Base-by-base conservation (phyloP, 768 basidiomycete species). In the Suillus spraguei region DNA sequence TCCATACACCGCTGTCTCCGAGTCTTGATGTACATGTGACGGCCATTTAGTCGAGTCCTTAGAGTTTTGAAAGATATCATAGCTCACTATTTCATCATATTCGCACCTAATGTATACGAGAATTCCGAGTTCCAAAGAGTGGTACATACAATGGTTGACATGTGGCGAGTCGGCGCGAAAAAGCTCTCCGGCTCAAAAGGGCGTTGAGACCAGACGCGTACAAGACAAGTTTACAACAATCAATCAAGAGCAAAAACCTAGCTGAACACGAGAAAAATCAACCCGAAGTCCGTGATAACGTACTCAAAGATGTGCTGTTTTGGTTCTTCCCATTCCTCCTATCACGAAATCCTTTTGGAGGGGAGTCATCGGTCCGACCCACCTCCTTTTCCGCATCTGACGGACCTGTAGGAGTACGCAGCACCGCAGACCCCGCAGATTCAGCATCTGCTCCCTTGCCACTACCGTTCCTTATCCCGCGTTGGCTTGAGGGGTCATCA, bases 331-430 rank as follows among this genome's bases (percentile, higher is more conserved):
- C 69, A 28, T 66, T 44, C 32, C 65, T 67, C 35, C 71, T 62
- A 58, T 68, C 73, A 28, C 70, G 64, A 62, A 74, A 78, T 16
- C 77, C 77, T 62, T 63, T 75, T 14, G 60, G 65, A 35, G 68
- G 65, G 35, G 53, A 54, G 39, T 24, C 64, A 32, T 58, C 61
- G 3, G 67, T 62, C 39, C 63, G 63, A 5, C 52, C 38, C 55
- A 28, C 55, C 38, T 28, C 38, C 2, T 44, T 20, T 46, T 67
- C 67, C 2, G 60, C 61, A 13, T 60, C 24, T 20, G 52, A 36
- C 20, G 78, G 78, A 0, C 79, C 78, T 17, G 72, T 65, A 35
- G 78, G 78, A 60, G 78, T 71, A 3, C 78, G 76, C 42, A 74
- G 56, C 28, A 74, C 60, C 0, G 60, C 41, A 60, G 60, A 16